phyloP scores from a whole-genome alignment of 2,329 filamentous ascomycete species.

The Helotiales sp. region DNA sequence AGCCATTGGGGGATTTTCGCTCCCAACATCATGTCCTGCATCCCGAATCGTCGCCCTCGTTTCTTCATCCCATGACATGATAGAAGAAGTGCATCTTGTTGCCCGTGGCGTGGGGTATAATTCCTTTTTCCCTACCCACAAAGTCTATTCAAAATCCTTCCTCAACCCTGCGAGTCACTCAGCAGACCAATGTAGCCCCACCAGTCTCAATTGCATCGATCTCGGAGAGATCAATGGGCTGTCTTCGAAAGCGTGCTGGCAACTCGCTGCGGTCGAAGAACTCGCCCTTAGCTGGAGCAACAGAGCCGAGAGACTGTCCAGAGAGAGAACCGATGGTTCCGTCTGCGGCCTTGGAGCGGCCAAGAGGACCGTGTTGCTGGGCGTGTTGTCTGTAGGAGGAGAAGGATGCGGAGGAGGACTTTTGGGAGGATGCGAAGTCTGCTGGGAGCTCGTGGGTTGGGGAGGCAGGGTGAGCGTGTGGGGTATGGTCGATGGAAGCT shows the following conservation, averaged over 20 bases:
- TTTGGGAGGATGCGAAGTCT: slow-evolving; percentile 54
- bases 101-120: slow-evolving; percentile 22
- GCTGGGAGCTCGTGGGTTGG: slow-evolving; percentile 58
- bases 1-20: not conserved
- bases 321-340: slow-evolving; percentile 40
- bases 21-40: not conserved
- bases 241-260: slow-evolving; percentile 79
- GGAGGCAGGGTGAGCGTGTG: slow-evolving; percentile 60
- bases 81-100: not conserved
- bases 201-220: slow-evolving; percentile 96
- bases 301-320: slow-evolving; percentile 73
- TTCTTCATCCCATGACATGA: not conserved
- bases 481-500: slow-evolving; percentile 63
- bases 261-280: slow-evolving; percentile 91
- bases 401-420: slow-evolving; percentile 51
- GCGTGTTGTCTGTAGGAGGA: slow-evolving; percentile 63
- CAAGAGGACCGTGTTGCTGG: slow-evolving; percentile 63
- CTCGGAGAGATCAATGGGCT: slow-evolving; percentile 76
- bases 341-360: slow-evolving; percentile 34
- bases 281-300: slow-evolving; percentile 73
- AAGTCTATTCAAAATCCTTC: not conserved
- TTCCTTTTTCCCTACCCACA: slow-evolving; percentile 19
- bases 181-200: slow-evolving; percentile 69
- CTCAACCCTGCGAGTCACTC: slow-evolving; percentile 11
- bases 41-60: slow-evolving; percentile 6